Conservation (phyloP, 768 basidiomycete genomes). For the Tulasnella calospora region DNA sequence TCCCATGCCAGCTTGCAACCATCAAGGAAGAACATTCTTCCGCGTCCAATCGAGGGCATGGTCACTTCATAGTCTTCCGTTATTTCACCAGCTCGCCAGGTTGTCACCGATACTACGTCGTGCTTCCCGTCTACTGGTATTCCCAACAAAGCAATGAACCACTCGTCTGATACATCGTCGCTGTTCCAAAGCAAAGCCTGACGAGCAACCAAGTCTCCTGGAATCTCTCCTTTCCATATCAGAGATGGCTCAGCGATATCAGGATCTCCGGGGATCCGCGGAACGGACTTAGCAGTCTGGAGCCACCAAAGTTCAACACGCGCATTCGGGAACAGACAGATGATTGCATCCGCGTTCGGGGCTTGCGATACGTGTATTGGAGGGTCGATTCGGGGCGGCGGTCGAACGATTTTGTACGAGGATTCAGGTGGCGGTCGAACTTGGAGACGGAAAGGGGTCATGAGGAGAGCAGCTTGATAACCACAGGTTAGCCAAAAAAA, state of each 20-base stretch:
- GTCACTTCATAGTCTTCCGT: conserved; percentile 11
- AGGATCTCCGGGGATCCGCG: conserved; percentile 29
- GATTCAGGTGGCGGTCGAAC: conserved; percentile 99
- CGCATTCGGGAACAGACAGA: conserved; percentile 66
- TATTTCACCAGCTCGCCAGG: conserved; percentile 10
- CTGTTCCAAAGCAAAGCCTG: conserved; percentile 26
- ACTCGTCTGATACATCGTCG: conserved; percentile 20
- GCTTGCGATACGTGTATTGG: conserved; percentile 70
- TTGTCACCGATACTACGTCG: conserved; percentile 24
- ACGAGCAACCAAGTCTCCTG: conserved; percentile 20
- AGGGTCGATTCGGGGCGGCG: conserved; percentile 31
- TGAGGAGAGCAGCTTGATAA: conserved; percentile 57
- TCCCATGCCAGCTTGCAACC: conserved; percentile 29
- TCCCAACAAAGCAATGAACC: conserved; percentile 27
- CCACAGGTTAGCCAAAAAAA: background rate
- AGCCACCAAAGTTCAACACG: conserved; percentile 65
- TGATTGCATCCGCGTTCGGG: conserved; percentile 51
- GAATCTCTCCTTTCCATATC: conserved; percentile 27
- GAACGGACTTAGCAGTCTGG: conserved; percentile 48
- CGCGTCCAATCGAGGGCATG: conserved; percentile 26
- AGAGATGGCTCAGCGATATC: conserved; percentile 35
- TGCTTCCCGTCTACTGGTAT: conserved; percentile 26
- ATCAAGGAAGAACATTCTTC: conserved; percentile 28
- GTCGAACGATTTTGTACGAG: conserved; percentile 47
- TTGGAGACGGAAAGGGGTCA: conserved; percentile 90